Conservation (phyloP, 306 rosid species). For the Ormosia emarginata region DNA sequence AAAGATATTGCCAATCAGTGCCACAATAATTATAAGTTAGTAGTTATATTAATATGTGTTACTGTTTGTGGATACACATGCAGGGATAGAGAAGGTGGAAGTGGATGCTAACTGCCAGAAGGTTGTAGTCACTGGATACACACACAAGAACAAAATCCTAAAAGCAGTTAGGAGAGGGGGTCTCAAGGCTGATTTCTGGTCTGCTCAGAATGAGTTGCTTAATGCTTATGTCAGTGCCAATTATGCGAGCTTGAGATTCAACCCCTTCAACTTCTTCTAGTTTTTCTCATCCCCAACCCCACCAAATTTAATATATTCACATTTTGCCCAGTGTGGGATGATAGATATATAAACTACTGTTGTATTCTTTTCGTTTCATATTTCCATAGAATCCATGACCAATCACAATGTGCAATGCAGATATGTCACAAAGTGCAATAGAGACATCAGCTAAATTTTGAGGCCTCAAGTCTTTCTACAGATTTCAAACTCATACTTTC, state of each 20-base stretch:
- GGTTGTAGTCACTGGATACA: slow-evolving; percentile 69
- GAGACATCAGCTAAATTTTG: slow-evolving; percentile 8
- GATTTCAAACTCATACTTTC: not conserved
- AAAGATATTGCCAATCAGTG: not conserved
- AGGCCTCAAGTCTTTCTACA: not conserved
- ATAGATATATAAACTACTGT: slow-evolving; percentile 4
- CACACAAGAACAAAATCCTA: slow-evolving; percentile 78
- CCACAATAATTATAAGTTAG: not conserved
- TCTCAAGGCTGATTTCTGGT: slow-evolving; percentile 94
- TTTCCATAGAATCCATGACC: slow-evolving; percentile 17
- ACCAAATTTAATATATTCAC: not conserved
- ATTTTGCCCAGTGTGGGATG: slow-evolving; percentile 9
- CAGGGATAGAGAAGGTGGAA: slow-evolving; percentile 91
- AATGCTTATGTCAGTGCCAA: slow-evolving; percentile 57
- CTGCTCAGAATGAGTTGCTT: slow-evolving; percentile 75
- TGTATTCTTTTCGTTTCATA: not conserved
- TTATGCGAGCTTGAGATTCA: slow-evolving; percentile 50
- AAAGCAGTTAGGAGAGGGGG: slow-evolving; percentile 86
- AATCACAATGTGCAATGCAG: slow-evolving; percentile 4
- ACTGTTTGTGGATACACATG: not conserved
- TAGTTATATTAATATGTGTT: not conserved
- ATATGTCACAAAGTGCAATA: not conserved
- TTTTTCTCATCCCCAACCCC: not conserved
- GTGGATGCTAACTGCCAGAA: slow-evolving; percentile 73
- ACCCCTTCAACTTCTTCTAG: slow-evolving; percentile 61